Base-by-base conservation (phyloP, 2,329 filamentous ascomycete species). In the Pezicula rhizophila region DNA sequence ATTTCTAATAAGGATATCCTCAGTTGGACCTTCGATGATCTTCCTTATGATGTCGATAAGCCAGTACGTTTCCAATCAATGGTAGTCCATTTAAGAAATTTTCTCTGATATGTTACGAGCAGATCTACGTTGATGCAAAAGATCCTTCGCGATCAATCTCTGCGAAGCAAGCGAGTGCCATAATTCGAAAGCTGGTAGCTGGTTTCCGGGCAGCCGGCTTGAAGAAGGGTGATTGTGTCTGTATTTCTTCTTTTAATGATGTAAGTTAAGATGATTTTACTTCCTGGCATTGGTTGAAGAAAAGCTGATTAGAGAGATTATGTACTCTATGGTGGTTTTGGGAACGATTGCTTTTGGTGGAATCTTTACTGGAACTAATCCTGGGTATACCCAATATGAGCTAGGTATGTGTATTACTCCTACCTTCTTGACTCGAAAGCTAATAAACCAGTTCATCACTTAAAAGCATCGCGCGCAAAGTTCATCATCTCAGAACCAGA, bases 181-280 rank as follows among this genome's bases (percentile, higher is more conserved):
- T 61, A 11, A 54, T 62, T 14, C 52, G 57, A 18, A 55, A 60
- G 40, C 51, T 64, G 11, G 52, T 59, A 3, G 55, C 60, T 26
- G 60, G 60, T 4, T 47, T 64, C 25, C 57, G 60, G 37, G 53
- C 56, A 5, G 51, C 54, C 18, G 60, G 60, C 0, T 45, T 63
- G 15, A 50, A 57, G 38, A 55, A 55, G 26, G 59, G 58, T 25
- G 61, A 64, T 48, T 63, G 60, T 44, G 57, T 62, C 8, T 64
- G 60, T 35, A 45, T 64, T 31, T 47, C 58, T 44, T 60, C 57
- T 11, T 63, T 61, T 47, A 64, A 63, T 48, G 57, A 64, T 51
- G 59, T 64, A 50, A 39, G 52, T 40, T 37, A 23, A 15, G 17
- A 10, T 11, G 45, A 14, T 8, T 15, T 14, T 14, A 46, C 11